Base-by-base conservation (phyloP, 192 early-diverging fungal species). In the Nowakowskiella sp. region DNA sequence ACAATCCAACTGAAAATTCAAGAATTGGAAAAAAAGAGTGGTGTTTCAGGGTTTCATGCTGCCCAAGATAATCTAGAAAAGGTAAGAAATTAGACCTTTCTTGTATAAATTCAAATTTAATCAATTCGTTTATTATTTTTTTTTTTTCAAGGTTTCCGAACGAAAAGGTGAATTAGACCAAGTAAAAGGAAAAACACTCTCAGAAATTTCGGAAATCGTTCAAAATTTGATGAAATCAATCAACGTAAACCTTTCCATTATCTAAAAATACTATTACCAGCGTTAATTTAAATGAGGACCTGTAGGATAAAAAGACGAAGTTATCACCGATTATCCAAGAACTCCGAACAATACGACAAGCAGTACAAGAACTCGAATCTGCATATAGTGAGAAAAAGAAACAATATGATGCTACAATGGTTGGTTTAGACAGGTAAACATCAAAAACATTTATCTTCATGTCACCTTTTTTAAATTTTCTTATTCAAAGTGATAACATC, bases 91-190 rank as follows among this genome's bases (percentile, higher is more conserved):
- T 10, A 10, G 10, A 13, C 10, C 13, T 13, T 39, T 47, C 19
- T 21, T 10, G 55, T 13, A 7, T 13, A 29, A 23, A 36, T 33
- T 22, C 24, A 26, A 24, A 29, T 8, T n/a, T n/a, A n/a, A n/a
- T n/a, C n/a, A n/a, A n/a, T n/a, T n/a, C n/a, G n/a, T n/a, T n/a
- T n/a, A n/a, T n/a, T n/a, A n/a, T n/a, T n/a, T n/a, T n/a, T n/a
- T n/a, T n/a, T n/a, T n/a, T n/a, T n/a, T n/a, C n/a, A n/a, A 55
- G 53, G 73, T 79, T 9, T 82, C 80, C 6, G 80, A 80, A 48
- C 43, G 60, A 27, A 82, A 82, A 47, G 61, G 65, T 31, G 73
- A 82, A 42, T 36, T 81, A 44, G 80, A 82, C 47, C 64, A 72
- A 44, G 65, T 64, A 22, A 82, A 82, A 64, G 77, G 74, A 2